Conservation (phyloP, 441 rosid genomes). For the Macaranga tanarius region DNA sequence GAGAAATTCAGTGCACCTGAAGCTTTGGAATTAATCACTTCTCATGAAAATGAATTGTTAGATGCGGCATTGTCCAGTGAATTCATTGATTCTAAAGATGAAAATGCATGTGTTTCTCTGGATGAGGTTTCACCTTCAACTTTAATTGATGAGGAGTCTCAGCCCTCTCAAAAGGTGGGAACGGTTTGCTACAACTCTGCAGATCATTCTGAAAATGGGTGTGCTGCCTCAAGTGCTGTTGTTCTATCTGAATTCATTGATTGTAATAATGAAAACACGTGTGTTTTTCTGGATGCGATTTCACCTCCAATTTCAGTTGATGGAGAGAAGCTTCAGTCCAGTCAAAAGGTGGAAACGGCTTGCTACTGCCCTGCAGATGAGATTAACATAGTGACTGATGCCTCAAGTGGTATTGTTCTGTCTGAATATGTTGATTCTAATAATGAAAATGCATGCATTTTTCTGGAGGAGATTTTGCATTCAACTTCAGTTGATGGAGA, state of each 20-base stretch:
- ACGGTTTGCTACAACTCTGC: slow-evolving; percentile 13
- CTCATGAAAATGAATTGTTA: slow-evolving; percentile 23
- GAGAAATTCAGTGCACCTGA: slow-evolving; percentile 27
- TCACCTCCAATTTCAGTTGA: slow-evolving; percentile 28
- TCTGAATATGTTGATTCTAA: background rate
- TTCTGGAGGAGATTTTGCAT: slow-evolving; percentile 19
- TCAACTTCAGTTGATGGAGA: slow-evolving; percentile 28
- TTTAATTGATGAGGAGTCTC: slow-evolving; percentile 24
- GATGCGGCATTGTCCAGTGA: slow-evolving; percentile 24
- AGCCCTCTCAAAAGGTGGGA: slow-evolving; percentile 14
- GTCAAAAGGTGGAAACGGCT: slow-evolving; percentile 12
- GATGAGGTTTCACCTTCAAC: slow-evolving; percentile 24
- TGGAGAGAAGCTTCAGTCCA: slow-evolving; percentile 13
- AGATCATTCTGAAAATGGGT: slow-evolving; percentile 18
- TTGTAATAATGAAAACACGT: slow-evolving; percentile 22
- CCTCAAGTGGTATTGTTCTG: slow-evolving; percentile 16
- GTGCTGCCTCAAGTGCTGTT: slow-evolving; percentile 24
- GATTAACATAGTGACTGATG: slow-evolving; percentile 19
- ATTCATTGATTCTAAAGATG: slow-evolving; percentile 24
- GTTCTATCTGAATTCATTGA: slow-evolving; percentile 18
- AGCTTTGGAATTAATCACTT: slow-evolving; percentile 19
- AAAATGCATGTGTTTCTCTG: slow-evolving; percentile 17
- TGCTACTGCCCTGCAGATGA: slow-evolving; percentile 23
- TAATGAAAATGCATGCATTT: too few relatives aligned
- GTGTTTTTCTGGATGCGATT: slow-evolving; percentile 15